Evolutionary conservation across 163 green algal genomes (phyloP).

Genomic region (Volvox carteri): DNA sequence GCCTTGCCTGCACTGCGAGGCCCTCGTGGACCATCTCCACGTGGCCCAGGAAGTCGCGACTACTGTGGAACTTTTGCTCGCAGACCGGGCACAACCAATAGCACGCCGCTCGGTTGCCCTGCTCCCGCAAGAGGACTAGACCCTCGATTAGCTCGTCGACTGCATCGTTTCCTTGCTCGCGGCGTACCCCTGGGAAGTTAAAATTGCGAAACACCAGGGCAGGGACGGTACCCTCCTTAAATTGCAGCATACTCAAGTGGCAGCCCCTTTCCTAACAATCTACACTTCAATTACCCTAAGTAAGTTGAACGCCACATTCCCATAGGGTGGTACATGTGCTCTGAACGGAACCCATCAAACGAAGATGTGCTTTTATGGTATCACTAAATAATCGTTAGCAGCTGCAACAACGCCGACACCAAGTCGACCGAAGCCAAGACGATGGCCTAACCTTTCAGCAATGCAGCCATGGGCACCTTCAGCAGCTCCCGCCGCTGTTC

Average conservation of each 20-base stretch:
- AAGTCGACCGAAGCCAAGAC: too few species aligned
- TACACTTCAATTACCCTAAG: too few species aligned
- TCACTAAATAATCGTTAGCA: too few species aligned
- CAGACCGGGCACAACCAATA: constrained; percentile 87
- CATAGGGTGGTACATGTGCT: too few species aligned
- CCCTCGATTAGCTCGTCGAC: constrained; percentile 79
- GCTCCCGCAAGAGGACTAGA: constrained; percentile 80
- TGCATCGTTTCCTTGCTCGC: constrained; percentile 68
- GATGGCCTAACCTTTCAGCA: constrained; percentile 82
- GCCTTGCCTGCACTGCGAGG: constrained; percentile 65
- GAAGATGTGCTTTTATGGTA: too few species aligned
- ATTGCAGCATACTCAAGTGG: too few species aligned
- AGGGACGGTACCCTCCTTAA: too few species aligned
- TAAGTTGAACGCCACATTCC: too few species aligned
- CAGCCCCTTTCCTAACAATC: too few species aligned
- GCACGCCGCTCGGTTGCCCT: constrained; percentile 69
- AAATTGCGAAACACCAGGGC: too few species aligned
- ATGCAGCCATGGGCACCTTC: constrained; percentile 73
- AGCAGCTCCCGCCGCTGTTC: constrained; percentile 74
- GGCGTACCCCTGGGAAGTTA: constrained; percentile 67
- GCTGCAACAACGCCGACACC: too few species aligned
- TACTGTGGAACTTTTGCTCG: constrained; percentile 67
- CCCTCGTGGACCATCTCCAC: constrained; percentile 79
- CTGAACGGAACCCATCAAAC: too few species aligned
- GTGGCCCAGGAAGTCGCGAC: constrained; percentile 75